A percentile compares a stretch with the other conserved stretches of the same genome.
phyloP scores from a whole-genome alignment of 2,329 filamentous ascomycete genomes.

The Tolypocladium inflatum region DNA sequence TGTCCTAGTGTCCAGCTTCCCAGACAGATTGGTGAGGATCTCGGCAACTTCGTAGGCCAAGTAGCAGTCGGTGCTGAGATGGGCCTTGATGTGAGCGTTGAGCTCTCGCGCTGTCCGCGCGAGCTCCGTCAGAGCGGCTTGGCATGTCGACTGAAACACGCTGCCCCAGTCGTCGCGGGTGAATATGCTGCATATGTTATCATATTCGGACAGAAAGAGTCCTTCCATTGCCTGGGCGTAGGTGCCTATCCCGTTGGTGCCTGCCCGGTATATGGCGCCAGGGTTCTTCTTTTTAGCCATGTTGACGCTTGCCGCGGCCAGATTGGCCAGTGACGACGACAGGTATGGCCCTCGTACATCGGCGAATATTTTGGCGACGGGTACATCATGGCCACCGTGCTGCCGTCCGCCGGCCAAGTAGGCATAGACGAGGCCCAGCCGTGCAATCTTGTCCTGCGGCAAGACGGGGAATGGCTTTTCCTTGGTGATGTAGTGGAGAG shows the following conservation, averaged over 20 bases:
- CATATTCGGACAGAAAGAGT: conserved; percentile 80
- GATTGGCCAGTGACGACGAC: conserved; percentile 69
- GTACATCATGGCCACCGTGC: conserved; percentile 49
- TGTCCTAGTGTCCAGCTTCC: conserved; percentile 69
- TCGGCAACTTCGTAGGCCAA: conserved; percentile 93
- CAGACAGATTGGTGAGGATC: conserved; percentile 72
- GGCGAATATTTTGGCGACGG: conserved; percentile 73
- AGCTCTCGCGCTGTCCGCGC: conserved; percentile 79
- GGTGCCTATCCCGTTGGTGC: conserved; percentile 82
- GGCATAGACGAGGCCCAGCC: conserved; percentile 68
- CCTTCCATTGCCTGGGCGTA: conserved; percentile 84
- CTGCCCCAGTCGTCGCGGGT: conserved; percentile 73
- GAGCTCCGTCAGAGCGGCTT: conserved; percentile 69
- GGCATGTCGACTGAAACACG: conserved; percentile 71
- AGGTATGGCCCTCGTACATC: conserved; percentile 83
- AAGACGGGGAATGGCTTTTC: conserved; percentile 75
- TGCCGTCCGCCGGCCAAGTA: conserved; percentile 57
- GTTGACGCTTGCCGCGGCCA: conserved; percentile 79
- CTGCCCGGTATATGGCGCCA: conserved; percentile 76
- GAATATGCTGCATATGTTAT: conserved; percentile 84
- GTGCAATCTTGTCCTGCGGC: conserved; percentile 64
- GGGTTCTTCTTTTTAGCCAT: conserved; percentile 72
- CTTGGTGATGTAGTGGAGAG: conserved; percentile 88
- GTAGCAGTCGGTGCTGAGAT: conserved; percentile 85
- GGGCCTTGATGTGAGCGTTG: conserved; percentile 78